Percentiles rank a stretch among this genome's conserved stretches.
These are phyloP conservation scores for Symbiotaphrina buchneri DNA, from an alignment of 495 filamentous ascomycete genomes.

Conservation along the genomic window DNA sequence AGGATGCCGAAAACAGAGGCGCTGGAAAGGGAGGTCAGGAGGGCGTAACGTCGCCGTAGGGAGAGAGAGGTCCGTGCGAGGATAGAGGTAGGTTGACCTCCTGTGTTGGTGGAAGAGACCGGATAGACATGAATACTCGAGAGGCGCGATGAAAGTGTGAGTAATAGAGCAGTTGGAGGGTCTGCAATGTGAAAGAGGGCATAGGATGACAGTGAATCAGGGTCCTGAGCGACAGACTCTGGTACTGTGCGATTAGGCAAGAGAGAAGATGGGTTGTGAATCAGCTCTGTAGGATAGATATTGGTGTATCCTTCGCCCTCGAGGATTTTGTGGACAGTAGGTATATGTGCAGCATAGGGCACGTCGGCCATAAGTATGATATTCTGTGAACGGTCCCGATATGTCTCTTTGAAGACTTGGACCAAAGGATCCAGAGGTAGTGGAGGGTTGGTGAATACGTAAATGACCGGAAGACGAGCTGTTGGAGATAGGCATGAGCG, in stretches of 20 bases:
- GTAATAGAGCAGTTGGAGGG: slow-evolving; percentile 63
- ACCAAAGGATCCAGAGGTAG: slow-evolving; percentile 34
- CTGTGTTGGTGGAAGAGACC: slow-evolving; percentile 18
- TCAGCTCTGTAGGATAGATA: slow-evolving; percentile 42
- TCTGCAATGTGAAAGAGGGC: slow-evolving; percentile 75
- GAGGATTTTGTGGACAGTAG: slow-evolving; percentile 24
- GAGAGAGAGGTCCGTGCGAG: slow-evolving; percentile 28
- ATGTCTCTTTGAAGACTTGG: slow-evolving; percentile 42
- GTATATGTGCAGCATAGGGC: slow-evolving; percentile 54
- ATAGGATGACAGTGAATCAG: slow-evolving; percentile 38
- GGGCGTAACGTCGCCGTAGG: slow-evolving; percentile 70
- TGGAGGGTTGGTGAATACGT: slow-evolving; percentile 61
- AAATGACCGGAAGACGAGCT: slow-evolving; percentile 68
- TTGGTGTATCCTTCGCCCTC: slow-evolving; percentile 39
- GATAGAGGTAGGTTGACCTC: slow-evolving; percentile 14
- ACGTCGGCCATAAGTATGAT: slow-evolving; percentile 79
- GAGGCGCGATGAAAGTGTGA: slow-evolving; percentile 72
- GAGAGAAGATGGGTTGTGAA: slow-evolving; percentile 55
- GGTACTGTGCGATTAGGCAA: slow-evolving; percentile 70
- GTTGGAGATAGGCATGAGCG: slow-evolving; percentile 83
- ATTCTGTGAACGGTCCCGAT: slow-evolving; percentile 34
- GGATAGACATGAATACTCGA: slow-evolving; percentile 57
- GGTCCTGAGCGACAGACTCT: slow-evolving; percentile 19
- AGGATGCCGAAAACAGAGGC: slow-evolving; percentile 75
- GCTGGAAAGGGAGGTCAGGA: slow-evolving; percentile 60